Evolutionary conservation across 148 eudicot species (phyloP).

Genomic region (Polygonum maritimum): DNA sequence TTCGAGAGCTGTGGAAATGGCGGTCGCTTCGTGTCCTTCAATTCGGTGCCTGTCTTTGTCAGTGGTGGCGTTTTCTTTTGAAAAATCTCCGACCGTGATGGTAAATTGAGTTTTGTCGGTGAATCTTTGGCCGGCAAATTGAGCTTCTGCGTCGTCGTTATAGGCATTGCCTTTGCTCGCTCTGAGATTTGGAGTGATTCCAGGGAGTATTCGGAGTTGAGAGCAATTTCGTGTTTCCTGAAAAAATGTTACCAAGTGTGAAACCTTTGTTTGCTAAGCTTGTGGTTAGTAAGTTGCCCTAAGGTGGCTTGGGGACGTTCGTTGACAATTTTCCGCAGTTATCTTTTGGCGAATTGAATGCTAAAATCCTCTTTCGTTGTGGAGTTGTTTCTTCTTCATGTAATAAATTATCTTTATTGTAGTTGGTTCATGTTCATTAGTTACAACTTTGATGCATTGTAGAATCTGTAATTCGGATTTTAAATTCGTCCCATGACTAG

Average conservation of each 20-base stretch:
- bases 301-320: background rate
- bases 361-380: background rate
- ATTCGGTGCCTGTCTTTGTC: background rate
- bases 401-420: no score
- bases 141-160: background rate
- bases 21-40: background rate
- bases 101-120: background rate
- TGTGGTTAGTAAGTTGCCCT: background rate
- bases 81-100: background rate
- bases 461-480: background rate
- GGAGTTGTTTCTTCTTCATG: no score
- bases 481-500: background rate
- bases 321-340: background rate
- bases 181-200: background rate
- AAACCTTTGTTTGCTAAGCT: background rate
- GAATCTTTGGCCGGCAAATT: background rate
- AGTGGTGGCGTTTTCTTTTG: background rate
- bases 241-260: background rate
- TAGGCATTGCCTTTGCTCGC: background rate
- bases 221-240: background rate
- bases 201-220: background rate
- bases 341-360: background rate
- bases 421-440: no score
- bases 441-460: background rate
- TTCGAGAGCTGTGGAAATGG: background rate